Base-by-base conservation (phyloP, 768 basidiomycete genomes). In the Auriscalpium vulgare region DNA sequence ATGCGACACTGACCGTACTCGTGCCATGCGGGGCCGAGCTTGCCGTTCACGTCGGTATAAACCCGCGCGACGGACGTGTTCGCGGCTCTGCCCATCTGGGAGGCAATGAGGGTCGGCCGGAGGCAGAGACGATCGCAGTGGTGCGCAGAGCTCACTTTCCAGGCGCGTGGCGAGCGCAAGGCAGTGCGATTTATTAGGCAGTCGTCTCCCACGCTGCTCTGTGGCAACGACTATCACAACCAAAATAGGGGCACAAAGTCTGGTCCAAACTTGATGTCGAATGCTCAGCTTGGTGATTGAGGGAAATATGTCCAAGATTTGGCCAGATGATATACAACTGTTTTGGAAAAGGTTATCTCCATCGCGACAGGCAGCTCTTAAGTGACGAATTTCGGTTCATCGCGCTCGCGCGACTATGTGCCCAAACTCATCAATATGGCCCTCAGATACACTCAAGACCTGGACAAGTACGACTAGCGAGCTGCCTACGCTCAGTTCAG, bases 1-100 rank as follows among this genome's bases (percentile, higher is more conserved):
- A 29, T 29, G 29, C 23, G 47, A 55, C 40, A 67, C 76, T 64
- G 62, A 95, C 94, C 94, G 69, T 97, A 97, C 81, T 97, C 94
- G 69, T 92, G 87, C 94, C 94, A 97, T 61, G 89, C 82, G 57
- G 91, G 82, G 17, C 94, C 94, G 61, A 92, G 76, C 67, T 85
- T 85, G 64, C 82, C 79, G 69, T 95, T 95, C 65, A 93, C 92
- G 72, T 94, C 87, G 54, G 86, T 72, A 68, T 97, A 97, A 44
- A 94, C 85, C 65, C 90, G 85, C 65, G 90, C 82, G 50, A 92
- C 86, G 48, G 89, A 91, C 71, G 87, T 87, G 54, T 81, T 78
- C 47, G 82, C 74, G 62, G 84, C 79, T 68, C 87, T 78, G 66
- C 84, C 86, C 88, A 89, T 88, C 64, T 51, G 59, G 53, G 54